phyloP scores from a whole-genome alignment of 192 early-diverging fungal genomes.

The Globomyces pollinis-pini region DNA sequence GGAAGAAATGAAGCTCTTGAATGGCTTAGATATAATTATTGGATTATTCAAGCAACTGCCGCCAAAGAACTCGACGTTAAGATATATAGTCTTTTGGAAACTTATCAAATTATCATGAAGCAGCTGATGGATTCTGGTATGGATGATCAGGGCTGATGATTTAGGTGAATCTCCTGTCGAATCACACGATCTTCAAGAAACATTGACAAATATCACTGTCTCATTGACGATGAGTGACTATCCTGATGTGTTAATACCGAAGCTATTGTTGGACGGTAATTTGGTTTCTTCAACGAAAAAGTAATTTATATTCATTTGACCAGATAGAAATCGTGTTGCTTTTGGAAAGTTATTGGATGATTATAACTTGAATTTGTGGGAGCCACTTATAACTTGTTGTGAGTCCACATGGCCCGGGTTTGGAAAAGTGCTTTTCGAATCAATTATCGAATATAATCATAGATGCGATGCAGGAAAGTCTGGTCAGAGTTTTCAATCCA shows the following conservation, averaged over 20 bases:
- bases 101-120: neutral
- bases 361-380: too few relatives aligned
- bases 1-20: constrained; percentile 39
- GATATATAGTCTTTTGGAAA: too few relatives aligned
- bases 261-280: neutral
- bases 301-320: constrained; percentile 7
- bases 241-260: too few relatives aligned
- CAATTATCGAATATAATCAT: constrained; percentile 15
- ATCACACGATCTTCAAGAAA: constrained; percentile 3
- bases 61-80: neutral
- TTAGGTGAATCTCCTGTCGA: neutral
- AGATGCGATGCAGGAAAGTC: neutral
- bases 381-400: constrained; percentile 17
- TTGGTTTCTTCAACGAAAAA: neutral
- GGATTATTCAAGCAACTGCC: constrained; percentile 32
- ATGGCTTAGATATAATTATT: constrained; percentile 45
- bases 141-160: neutral
- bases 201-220: neutral
- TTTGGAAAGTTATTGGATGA: neutral
- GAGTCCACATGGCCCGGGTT: constrained; percentile 35
- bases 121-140: neutral
- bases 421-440: constrained; percentile 23
- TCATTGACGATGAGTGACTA: too few relatives aligned
- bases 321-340: neutral
- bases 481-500: neutral